phyloP scores from a whole-genome alignment of 2,329 filamentous ascomycete genomes.

The Arthrobotrys conoides region DNA sequence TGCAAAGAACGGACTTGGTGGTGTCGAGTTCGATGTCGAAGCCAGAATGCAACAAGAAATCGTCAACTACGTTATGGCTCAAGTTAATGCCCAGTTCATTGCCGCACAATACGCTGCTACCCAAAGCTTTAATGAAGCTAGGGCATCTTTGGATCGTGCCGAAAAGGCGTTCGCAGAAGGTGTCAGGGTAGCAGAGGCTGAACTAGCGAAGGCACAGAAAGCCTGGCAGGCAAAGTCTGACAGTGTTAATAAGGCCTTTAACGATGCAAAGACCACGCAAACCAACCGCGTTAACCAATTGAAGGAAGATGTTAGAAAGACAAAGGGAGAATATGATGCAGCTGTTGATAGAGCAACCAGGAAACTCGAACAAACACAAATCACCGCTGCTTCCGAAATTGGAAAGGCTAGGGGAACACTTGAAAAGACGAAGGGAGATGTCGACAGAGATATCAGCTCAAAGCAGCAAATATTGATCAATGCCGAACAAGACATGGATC shows the following conservation, averaged over 20 bases:
- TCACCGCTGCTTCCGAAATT: conserved; percentile 19
- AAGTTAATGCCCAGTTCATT: conserved; percentile 27
- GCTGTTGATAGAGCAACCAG: conserved; percentile 24
- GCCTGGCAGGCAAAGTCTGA: conserved; percentile 28
- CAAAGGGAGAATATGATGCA: conserved; percentile 31
- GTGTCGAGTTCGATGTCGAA: conserved; percentile 22
- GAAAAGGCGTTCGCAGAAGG: conserved; percentile 24
- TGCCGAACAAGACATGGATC: conserved; percentile 23
- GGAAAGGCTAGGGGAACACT: conserved; percentile 25
- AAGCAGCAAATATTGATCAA: conserved; percentile 16
- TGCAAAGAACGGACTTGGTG: conserved; percentile 11
- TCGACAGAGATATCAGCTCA: conserved; percentile 29
- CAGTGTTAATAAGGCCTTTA: conserved; percentile 17
- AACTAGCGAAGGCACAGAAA: conserved; percentile 17
- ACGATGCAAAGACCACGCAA: conserved; percentile 11
- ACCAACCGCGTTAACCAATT: conserved; percentile 14
- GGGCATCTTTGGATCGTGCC: conserved; percentile 19
- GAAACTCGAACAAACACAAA: conserved; percentile 27
- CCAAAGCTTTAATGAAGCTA: conserved; percentile 23
- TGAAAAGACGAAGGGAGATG: conserved; percentile 18
- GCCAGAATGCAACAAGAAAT: conserved; percentile 29
- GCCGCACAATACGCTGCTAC: conserved; percentile 32
- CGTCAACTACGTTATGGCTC: conserved; percentile 27
- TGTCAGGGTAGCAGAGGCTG: conserved; percentile 8
- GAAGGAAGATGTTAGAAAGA: conserved; percentile 9